Evolutionary conservation across 2,329 filamentous ascomycete species (phyloP), one percentile per base, ranked within the genome.

Genomic region (Colletotrichum lindemuthianum): DNA sequence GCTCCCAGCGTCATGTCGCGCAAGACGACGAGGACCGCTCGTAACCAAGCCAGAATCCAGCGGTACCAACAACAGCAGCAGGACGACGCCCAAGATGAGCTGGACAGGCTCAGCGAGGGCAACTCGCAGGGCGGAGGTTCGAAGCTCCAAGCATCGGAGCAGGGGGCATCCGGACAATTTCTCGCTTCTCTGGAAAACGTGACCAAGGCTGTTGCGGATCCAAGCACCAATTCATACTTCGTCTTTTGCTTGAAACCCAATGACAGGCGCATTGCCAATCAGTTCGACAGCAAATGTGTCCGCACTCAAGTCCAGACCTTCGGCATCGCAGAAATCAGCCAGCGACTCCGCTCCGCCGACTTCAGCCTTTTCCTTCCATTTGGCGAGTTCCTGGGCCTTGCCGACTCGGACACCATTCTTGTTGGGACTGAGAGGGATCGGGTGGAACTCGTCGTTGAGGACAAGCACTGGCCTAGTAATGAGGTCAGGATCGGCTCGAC

Each of bases 201-300:
- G 61, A 96, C 90, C 63, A 94, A 95, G 71, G 94, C 93, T 2
- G 82, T 99, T 48, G 91, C 88, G 2, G 88, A 92, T 2, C 87
- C 90, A 4, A 92, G 93, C 72, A 92, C 93, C 10, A 99, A 99
- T 72, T 88, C 91, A 1, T 99, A 99, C 78, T 98, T 97, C 71
- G 87, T 99, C 48, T 97, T 99, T 78, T 99, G 96, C 73, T 80
- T 99, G 68, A 99, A 99, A 79, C 95, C 96, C 24, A 99, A 99
- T 71, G 96, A 99, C 75, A 88, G 96, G 57, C 89, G 96, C 53
- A 99, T 99, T 69, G 95, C 96, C 67, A 99, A 99, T 70, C 96
- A 99, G 73, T 99, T 98, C 71, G 96, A 99, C 77, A 97, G 93
- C 85, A 98, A 98, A 78, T 99, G 96, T 75, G 96, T 99, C 24